These are phyloP conservation scores for Tetracladium marchalianum DNA, from an alignment of 495 filamentous ascomycete genomes.

Conservation along the genomic window DNA sequence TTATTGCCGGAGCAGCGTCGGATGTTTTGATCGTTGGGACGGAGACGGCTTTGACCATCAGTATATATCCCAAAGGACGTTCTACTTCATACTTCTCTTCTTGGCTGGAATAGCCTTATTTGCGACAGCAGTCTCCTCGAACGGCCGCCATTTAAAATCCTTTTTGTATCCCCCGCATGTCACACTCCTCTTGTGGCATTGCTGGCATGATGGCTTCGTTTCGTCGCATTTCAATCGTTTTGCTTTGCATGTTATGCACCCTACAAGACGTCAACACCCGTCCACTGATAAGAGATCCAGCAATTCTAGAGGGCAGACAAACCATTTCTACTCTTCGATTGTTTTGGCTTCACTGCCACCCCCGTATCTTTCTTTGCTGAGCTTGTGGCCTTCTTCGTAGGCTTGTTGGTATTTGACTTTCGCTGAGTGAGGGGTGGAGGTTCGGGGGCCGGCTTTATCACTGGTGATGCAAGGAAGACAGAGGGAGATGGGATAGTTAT, in stretches of 20 bases:
- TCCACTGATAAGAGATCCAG: slow-evolving; percentile 14
- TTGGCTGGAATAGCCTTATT: slow-evolving; percentile 34
- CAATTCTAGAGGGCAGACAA: slow-evolving; percentile 13
- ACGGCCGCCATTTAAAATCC: slow-evolving; percentile 76
- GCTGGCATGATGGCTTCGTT: slow-evolving; percentile 62
- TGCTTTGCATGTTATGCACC: slow-evolving; percentile 73
- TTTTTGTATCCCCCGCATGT: slow-evolving; percentile 72
- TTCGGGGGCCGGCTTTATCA: slow-evolving; percentile 20
- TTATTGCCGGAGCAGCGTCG: slow-evolving; percentile 9
- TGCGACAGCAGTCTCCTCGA: slow-evolving; percentile 56
- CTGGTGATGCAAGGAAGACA: slow-evolving; percentile 41
- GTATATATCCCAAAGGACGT: background rate
- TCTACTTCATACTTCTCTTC: slow-evolving; percentile 37
- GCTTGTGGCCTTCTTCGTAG: slow-evolving; percentile 6
- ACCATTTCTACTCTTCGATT: slow-evolving; percentile 81
- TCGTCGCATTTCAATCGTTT: slow-evolving; percentile 80
- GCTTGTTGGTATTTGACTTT: slow-evolving; percentile 8
- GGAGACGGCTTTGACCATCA: background rate
- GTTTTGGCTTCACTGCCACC: slow-evolving; percentile 51
- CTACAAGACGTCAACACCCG: slow-evolving; percentile 28
- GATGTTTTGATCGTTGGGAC: slow-evolving; percentile 2
- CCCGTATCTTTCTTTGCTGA: slow-evolving; percentile 24
- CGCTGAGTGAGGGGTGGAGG: slow-evolving; percentile 26
- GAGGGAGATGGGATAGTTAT: slow-evolving; percentile 57
- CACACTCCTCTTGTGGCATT: slow-evolving; percentile 62